These are phyloP conservation scores for Excoecaria agallocha DNA, from an alignment of 345 rosid species.

Conservation along the genomic window DNA sequence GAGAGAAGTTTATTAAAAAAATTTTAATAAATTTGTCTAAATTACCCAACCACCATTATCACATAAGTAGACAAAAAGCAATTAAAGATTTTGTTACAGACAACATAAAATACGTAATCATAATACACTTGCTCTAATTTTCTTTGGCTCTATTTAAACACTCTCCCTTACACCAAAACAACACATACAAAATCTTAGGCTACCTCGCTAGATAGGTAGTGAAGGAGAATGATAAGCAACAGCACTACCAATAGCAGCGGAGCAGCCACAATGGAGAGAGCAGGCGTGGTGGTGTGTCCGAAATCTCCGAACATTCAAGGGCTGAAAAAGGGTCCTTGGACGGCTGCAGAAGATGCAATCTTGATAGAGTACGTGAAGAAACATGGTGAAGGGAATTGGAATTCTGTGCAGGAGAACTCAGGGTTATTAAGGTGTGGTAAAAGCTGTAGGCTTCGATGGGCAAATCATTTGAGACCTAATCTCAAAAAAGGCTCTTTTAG, in stretches of 20 bases:
- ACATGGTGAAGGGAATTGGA: conserved; percentile 88
- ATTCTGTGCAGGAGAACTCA: conserved; percentile 63
- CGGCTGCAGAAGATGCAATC: conserved; percentile 65
- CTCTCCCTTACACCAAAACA: background rate
- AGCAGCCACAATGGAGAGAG: conserved; percentile 4
- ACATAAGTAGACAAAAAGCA: conserved; percentile 5
- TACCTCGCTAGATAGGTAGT: too few relatives aligned
- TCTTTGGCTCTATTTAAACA: conserved; percentile 19
- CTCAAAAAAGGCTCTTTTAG: conserved; percentile 71
- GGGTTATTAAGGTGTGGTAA: conserved; percentile 82
- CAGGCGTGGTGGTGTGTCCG: background rate
- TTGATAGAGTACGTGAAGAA: conserved; percentile 65
- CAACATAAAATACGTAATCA: conserved; percentile 8
- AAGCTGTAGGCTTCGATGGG: conserved; percentile 90
- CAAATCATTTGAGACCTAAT: conserved; percentile 83
- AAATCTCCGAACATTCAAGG: conserved; percentile 24
- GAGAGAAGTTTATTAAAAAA: conserved; percentile 21
- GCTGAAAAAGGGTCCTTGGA: conserved; percentile 89
- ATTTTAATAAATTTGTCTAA: too few relatives aligned
- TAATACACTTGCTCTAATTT: background rate
- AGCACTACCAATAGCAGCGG: background rate
- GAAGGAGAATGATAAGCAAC: conserved; percentile 24
- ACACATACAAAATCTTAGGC: background rate
- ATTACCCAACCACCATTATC: background rate
- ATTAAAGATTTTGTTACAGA: conserved; percentile 10